Conservation (phyloP, 1,284 basidiomycete genomes). For the Caloboletus inedulis region DNA sequence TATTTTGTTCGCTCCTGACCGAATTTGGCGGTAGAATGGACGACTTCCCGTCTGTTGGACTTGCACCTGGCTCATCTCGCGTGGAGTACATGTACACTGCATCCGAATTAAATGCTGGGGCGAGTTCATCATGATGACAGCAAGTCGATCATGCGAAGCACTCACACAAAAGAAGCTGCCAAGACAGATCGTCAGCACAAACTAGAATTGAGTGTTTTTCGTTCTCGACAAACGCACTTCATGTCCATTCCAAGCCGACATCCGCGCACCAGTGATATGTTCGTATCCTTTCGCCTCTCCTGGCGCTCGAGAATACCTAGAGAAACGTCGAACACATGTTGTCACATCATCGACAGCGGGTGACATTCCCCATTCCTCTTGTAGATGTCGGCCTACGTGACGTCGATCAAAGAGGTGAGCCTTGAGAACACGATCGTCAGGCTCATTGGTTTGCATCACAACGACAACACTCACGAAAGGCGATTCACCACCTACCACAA, state of each 20-base stretch:
- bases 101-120: slow-evolving; percentile 72
- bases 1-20: background rate
- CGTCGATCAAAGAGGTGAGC: slow-evolving; percentile 89
- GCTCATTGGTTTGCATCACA: background rate
- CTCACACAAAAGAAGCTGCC: slow-evolving; percentile 32
- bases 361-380: slow-evolving; percentile 71
- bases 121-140: slow-evolving; percentile 8
- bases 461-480: slow-evolving; percentile 50
- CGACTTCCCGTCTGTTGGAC: slow-evolving; percentile 1
- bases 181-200: slow-evolving; percentile 12
- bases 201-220: background rate
- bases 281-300: slow-evolving; percentile 41
- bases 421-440: slow-evolving; percentile 35
- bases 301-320: slow-evolving; percentile 44
- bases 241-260: slow-evolving; percentile 73
- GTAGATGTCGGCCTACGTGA: slow-evolving; percentile 62
- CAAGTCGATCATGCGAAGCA: slow-evolving; percentile 1
- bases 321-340: slow-evolving; percentile 85
- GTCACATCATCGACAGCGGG: slow-evolving; percentile 50
- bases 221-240: slow-evolving; percentile 51
- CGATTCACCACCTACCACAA: slow-evolving; percentile 72
- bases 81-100: slow-evolving; percentile 82
- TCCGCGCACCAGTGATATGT: slow-evolving; percentile 78
- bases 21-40: slow-evolving; percentile 27
- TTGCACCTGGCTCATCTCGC: slow-evolving; percentile 52